A percentile compares a stretch with the other conserved stretches of the same genome.
These are phyloP conservation scores for Hemileia vastatrix DNA, from an alignment of 1,284 basidiomycete species.

Conservation along the genomic window DNA sequence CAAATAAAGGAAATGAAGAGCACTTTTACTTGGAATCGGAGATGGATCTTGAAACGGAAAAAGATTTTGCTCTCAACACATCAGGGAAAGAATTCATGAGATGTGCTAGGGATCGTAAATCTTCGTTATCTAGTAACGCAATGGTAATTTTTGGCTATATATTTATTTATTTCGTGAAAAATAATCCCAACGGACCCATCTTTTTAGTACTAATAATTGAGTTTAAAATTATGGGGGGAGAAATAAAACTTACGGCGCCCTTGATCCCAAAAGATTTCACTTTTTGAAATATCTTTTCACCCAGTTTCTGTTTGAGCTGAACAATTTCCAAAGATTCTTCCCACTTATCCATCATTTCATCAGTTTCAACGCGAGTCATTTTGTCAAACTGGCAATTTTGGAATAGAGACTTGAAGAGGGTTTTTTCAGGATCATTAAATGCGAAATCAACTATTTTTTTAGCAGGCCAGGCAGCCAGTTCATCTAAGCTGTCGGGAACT, in stretches of 20 bases:
- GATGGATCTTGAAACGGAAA: too few relatives aligned
- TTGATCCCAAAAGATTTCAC: conserved; percentile 70
- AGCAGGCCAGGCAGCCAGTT: background rate
- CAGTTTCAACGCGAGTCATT: background rate
- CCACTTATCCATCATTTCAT: conserved; percentile 1
- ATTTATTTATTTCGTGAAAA: background rate
- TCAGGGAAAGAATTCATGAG: conserved; percentile 76
- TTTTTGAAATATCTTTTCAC: conserved; percentile 53
- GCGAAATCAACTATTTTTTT: conserved; percentile 8
- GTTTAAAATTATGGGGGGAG: background rate
- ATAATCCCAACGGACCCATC: background rate
- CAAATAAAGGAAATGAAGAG: too few relatives aligned
- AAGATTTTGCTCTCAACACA: conserved; percentile 57
- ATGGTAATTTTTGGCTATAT: conserved; percentile 68
- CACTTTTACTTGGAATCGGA: too few relatives aligned
- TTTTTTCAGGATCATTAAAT: background rate
- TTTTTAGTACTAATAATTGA: background rate
- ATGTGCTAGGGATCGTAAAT: conserved; percentile 67
- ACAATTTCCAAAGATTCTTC: background rate
- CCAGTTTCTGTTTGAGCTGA: conserved; percentile 30
- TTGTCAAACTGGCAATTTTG: too few relatives aligned
- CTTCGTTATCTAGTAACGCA: conserved; percentile 67
- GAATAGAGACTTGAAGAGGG: too few relatives aligned
- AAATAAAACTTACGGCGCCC: conserved; percentile 54
- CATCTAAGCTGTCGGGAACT: background rate